Conservation (phyloP, 495 filamentous ascomycete species). For the Umbilicaria muhlenbergii region DNA sequence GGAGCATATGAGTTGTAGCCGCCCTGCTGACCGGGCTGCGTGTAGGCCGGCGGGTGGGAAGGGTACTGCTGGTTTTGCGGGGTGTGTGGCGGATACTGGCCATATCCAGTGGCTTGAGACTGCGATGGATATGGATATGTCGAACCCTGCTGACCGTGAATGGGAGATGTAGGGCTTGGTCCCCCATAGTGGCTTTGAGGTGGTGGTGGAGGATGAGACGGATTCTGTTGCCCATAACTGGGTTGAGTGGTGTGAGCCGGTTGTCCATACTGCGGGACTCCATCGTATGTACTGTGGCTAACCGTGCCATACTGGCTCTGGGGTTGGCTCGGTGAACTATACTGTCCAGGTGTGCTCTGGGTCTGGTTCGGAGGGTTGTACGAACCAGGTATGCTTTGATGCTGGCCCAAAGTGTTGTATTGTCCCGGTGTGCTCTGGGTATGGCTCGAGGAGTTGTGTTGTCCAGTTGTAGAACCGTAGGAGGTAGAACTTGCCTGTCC, state of each 20-base stretch:
- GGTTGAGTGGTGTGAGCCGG: slow-evolving; percentile 3
- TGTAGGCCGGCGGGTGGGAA: slow-evolving; percentile 2
- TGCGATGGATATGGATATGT: slow-evolving; percentile 2
- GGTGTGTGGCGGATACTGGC: not conserved
- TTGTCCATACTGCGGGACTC: not conserved
- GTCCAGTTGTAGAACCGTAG: slow-evolving; percentile 3
- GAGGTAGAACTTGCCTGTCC: slow-evolving; percentile 10
- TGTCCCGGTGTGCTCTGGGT: not conserved
- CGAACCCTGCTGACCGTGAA: slow-evolving; percentile 2
- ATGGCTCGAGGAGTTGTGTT: not conserved
- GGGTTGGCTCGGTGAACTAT: not conserved
- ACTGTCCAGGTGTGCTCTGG: not conserved
- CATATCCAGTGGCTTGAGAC: not conserved
- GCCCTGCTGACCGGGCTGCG: not conserved
- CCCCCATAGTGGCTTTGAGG: not conserved
- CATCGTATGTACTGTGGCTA: not conserved
- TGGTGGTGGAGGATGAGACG: not conserved
- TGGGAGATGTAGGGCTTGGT: not conserved
- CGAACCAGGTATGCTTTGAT: not conserved
- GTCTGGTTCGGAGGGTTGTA: not conserved
- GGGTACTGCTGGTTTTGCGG: slow-evolving; percentile 4
- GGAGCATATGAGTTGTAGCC: slow-evolving; percentile 1
- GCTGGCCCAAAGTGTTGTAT: not conserved
- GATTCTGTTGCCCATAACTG: slow-evolving; percentile 3
- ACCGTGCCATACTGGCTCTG: not conserved